Percentiles rank a stretch among this genome's conserved stretches.
Conservation (phyloP, 75 land plant genomes). For the Ceratopteris richardii region DNA sequence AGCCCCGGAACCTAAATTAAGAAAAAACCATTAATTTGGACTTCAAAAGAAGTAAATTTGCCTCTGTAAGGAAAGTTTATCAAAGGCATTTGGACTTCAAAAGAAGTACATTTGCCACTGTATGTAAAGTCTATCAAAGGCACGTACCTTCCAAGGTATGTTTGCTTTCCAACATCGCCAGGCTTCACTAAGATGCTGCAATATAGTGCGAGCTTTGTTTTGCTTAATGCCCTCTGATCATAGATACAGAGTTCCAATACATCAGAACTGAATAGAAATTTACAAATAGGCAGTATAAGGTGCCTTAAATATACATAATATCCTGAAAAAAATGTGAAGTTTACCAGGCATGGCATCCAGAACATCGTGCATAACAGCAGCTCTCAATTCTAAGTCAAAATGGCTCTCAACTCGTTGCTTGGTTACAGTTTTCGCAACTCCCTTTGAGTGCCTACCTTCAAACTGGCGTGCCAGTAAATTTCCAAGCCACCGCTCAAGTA, state of each 20-base stretch:
- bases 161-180: constrained; percentile 99
- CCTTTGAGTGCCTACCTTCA: constrained; percentile 99
- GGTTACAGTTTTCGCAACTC: constrained; percentile 97
- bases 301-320: background rate
- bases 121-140: background rate
- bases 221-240: constrained; percentile 95
- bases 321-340: background rate
- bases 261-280: no score
- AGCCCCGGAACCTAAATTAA: constrained; percentile 77
- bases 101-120: background rate
- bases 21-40: background rate
- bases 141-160: constrained; percentile 94
- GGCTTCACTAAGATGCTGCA: constrained; percentile 98
- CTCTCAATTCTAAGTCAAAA: constrained; percentile 97
- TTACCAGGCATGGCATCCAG: constrained; percentile 99
- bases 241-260: background rate
- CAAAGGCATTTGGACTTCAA: no score
- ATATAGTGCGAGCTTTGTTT: constrained; percentile 90
- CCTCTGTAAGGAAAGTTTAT: no score
- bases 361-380: constrained; percentile 99
- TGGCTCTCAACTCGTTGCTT: constrained; percentile 99
- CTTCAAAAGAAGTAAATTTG: no score
- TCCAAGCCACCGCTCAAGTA: constrained; percentile 95
- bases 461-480: constrained; percentile 94
- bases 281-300: no score